phyloP scores from a whole-genome alignment of 768 basidiomycete genomes.

The Xanthoconium purpureum region DNA sequence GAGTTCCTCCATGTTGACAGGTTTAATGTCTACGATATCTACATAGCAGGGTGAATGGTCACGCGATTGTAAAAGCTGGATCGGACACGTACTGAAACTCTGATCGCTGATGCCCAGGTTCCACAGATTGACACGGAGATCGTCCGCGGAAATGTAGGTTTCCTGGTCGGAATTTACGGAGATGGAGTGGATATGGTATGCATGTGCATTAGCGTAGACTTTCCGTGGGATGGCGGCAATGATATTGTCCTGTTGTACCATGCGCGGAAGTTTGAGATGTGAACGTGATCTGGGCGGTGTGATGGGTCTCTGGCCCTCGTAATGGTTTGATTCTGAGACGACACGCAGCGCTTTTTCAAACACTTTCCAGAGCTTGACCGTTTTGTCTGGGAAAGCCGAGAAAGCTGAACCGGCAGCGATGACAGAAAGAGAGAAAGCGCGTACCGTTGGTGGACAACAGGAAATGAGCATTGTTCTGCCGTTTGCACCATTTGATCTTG shows the following conservation, averaged over 20 bases:
- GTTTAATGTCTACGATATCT: constrained; percentile 99
- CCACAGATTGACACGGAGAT: constrained; percentile 96
- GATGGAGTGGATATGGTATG: constrained; percentile 99
- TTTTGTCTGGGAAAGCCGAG: constrained; percentile 72
- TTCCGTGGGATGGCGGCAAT: constrained; percentile 98
- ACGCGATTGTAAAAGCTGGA: not conserved
- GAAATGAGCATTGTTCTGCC: constrained; percentile 97
- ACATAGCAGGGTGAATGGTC: constrained; percentile 4
- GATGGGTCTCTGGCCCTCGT: constrained; percentile 70
- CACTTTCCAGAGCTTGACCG: constrained; percentile 99
- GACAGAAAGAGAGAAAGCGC: constrained; percentile 14
- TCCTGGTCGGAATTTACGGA: constrained; percentile 99
- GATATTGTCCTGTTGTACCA: constrained; percentile 94
- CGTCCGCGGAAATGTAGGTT: constrained; percentile 99
- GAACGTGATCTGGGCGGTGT: constrained; percentile 55
- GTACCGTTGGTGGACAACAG: constrained; percentile 94
- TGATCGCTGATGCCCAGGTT: constrained; percentile 98
- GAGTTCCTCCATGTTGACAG: constrained; percentile 98
- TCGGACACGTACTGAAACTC: constrained; percentile 83
- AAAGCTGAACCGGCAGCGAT: not conserved
- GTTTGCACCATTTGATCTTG: constrained; percentile 99
- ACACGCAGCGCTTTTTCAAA: constrained; percentile 96
- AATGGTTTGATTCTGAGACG: constrained; percentile 94
- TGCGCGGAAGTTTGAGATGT: constrained; percentile 83
- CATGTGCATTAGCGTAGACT: constrained; percentile 98